Conservation (phyloP, 805 yeast species). For the Grigorovia humatica region DNA sequence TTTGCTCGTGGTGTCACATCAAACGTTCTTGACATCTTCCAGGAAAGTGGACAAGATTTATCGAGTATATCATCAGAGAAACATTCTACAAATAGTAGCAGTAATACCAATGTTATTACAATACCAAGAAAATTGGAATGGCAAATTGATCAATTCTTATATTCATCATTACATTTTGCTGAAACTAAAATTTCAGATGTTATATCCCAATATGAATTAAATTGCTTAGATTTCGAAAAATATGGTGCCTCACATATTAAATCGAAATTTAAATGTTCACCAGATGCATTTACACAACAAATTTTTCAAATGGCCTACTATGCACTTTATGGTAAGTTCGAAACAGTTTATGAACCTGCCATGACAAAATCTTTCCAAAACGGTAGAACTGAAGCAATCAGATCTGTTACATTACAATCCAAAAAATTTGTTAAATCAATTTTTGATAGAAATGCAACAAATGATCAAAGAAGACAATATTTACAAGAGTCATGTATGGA, state of each 20-base stretch:
- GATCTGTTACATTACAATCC: conserved; percentile 74
- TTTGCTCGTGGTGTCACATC: conserved; percentile 78
- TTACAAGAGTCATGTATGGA: conserved; percentile 59
- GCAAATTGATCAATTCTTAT: conserved; percentile 68
- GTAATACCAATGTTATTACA: conserved; percentile 38
- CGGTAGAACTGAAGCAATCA: conserved; percentile 87
- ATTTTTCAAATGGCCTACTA: conserved; percentile 88
- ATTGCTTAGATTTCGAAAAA: conserved; percentile 55
- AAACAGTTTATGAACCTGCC: conserved; percentile 91
- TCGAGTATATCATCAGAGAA: neutral
- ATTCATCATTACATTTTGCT: conserved; percentile 76
- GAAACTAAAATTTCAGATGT: conserved; percentile 82
- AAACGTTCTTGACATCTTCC: conserved; percentile 31
- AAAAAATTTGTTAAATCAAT: conserved; percentile 76
- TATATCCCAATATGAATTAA: conserved; percentile 82
- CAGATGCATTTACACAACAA: conserved; percentile 93
- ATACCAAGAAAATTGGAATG: conserved; percentile 84
- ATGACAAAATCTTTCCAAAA: conserved; percentile 84
- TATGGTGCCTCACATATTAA: conserved; percentile 74
- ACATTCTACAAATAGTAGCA: neutral
- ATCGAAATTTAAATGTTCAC: conserved; percentile 67
- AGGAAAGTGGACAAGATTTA: conserved; percentile 1
- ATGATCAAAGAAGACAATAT: conserved; percentile 44
- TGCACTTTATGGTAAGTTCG: conserved; percentile 85
- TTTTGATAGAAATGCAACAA: conserved; percentile 55